These are phyloP conservation scores for Macadamia tetraphylla DNA, from an alignment of 164 flowering plant genomes.

Conservation along the genomic window DNA sequence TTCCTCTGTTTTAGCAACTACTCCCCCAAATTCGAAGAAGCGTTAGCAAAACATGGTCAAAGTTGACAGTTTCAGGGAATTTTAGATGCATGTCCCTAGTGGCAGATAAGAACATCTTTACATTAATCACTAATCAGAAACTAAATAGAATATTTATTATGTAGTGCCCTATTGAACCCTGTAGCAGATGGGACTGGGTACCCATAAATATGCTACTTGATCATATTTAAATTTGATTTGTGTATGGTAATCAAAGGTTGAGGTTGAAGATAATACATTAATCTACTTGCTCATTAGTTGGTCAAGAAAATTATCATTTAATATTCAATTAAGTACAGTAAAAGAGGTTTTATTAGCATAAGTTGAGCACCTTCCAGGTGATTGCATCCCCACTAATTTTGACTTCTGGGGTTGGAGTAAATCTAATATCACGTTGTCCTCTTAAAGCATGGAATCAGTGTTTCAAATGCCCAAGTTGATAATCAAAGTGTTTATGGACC, in stretches of 20 bases:
- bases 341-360: slow-evolving; percentile 30
- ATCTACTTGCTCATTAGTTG: slow-evolving; percentile 34
- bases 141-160: slow-evolving; percentile 16
- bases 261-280: slow-evolving; percentile 29
- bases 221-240: slow-evolving; percentile 6
- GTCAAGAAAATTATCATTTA: slow-evolving; percentile 34
- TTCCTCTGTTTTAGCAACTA: slow-evolving; percentile 42
- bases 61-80: slow-evolving; percentile 18
- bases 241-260: slow-evolving; percentile 9
- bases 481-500: slow-evolving; percentile 18
- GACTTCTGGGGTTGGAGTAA: slow-evolving; percentile 33
- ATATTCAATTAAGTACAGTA: slow-evolving; percentile 30
- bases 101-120: slow-evolving; percentile 42
- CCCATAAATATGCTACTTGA: slow-evolving; percentile 17
- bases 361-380: slow-evolving; percentile 32
- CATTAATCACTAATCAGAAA: slow-evolving; percentile 20
- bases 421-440: slow-evolving; percentile 14
- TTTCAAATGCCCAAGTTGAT: slow-evolving; percentile 22
- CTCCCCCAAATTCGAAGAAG: slow-evolving; percentile 23
- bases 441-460: slow-evolving; percentile 46
- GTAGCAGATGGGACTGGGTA: slow-evolving; percentile 39
- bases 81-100: slow-evolving; percentile 25
- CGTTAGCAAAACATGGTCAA: slow-evolving; percentile 37
- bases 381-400: slow-evolving; percentile 48
- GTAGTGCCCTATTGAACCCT: slow-evolving; percentile 16